Conservation (phyloP, 1,284 basidiomycete species). For the Amylostereum areolatum region DNA sequence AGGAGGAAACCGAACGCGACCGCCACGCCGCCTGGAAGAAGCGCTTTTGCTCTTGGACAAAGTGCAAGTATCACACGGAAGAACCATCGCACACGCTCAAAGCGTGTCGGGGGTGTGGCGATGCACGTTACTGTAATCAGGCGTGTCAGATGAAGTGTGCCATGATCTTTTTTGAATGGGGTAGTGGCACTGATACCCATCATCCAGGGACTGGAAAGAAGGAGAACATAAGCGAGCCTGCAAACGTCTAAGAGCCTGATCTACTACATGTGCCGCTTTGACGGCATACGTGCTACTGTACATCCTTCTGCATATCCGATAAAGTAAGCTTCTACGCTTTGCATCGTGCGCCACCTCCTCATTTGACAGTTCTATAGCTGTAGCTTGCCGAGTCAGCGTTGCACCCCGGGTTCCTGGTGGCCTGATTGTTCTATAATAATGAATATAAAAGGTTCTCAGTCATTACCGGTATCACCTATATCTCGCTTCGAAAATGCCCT, state of each 20-base stretch:
- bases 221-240: neutral
- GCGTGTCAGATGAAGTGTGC: neutral
- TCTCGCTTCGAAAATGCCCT: too few species aligned
- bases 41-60: neutral
- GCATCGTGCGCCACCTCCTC: too few species aligned
- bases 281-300: neutral
- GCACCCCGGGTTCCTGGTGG: too few species aligned
- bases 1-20: too few species aligned
- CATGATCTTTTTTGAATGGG: neutral
- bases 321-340: too few species aligned
- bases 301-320: too few species aligned
- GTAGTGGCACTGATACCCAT: neutral
- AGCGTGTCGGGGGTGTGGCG: neutral
- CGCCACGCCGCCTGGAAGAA: neutral
- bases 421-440: too few species aligned
- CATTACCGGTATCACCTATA: too few species aligned
- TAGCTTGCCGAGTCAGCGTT: too few species aligned
- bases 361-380: too few species aligned
- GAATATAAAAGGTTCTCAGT: too few species aligned
- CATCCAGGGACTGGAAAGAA: neutral
- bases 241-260: neutral
- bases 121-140: neutral
- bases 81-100: neutral
- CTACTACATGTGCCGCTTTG: neutral
- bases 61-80: neutral